These are phyloP conservation scores for Chlamydomonas sphaeroides DNA, from an alignment of 139 green algal species.

Conservation along the genomic window DNA sequence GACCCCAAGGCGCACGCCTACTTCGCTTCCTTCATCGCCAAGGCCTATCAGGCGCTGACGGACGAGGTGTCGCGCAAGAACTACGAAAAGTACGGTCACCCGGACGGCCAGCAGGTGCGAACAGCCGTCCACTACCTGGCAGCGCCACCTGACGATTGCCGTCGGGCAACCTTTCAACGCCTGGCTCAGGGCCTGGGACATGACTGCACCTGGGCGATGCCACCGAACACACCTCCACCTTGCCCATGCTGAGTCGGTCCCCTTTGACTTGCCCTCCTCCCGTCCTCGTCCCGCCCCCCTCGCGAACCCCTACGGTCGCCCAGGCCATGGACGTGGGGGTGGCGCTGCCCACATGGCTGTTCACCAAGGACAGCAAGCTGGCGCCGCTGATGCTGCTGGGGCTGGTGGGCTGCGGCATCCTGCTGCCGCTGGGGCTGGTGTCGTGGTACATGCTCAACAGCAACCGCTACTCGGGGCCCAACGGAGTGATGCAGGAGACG, in stretches of 20 bases:
- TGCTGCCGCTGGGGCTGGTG: slow-evolving; percentile 79
- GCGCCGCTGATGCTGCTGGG: slow-evolving; percentile 82
- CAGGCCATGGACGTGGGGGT: slow-evolving; percentile 78
- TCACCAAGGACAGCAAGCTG: slow-evolving; percentile 81
- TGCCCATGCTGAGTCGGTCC: too few species aligned
- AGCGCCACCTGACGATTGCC: too few species aligned
- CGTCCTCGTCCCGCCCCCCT: too few species aligned
- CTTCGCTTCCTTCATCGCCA: slow-evolving; percentile 88
- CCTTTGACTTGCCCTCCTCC: too few species aligned
- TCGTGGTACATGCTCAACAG: slow-evolving; percentile 80
- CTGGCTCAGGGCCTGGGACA: too few species aligned
- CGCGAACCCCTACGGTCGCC: not conserved
- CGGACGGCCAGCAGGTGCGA: slow-evolving; percentile 69
- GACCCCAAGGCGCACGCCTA: slow-evolving; percentile 83
- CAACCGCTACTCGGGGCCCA: slow-evolving; percentile 76
- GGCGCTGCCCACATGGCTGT: slow-evolving; percentile 89
- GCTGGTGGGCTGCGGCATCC: slow-evolving; percentile 82
- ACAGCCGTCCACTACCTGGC: too few species aligned
- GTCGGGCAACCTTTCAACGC: too few species aligned
- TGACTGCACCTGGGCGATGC: too few species aligned
- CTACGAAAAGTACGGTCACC: slow-evolving; percentile 92
- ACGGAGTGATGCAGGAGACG: slow-evolving; percentile 84
- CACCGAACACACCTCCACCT: too few species aligned
- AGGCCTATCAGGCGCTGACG: slow-evolving; percentile 79
- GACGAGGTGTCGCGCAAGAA: slow-evolving; percentile 85